Conservation (phyloP, 2,329 filamentous ascomycete species). For the Aspergillus glaucus region DNA sequence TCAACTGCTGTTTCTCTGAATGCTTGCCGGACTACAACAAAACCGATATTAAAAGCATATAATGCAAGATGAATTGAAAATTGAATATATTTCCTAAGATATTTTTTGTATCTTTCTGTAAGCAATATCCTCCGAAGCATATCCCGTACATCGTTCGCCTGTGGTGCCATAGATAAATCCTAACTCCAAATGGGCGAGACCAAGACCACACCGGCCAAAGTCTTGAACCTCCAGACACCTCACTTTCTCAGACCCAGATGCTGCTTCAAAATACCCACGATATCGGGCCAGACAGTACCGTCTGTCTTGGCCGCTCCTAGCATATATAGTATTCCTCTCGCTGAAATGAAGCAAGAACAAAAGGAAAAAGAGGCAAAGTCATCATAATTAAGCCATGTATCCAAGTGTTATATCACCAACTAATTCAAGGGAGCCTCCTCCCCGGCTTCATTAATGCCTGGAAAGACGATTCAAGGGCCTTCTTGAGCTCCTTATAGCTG, state of each 20-base stretch:
- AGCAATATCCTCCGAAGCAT: conserved; percentile 4
- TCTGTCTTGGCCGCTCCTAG: not conserved
- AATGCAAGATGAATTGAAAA: not conserved
- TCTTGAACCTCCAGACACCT: not conserved
- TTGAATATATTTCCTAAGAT: conserved; percentile 7
- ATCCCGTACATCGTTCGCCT: not conserved
- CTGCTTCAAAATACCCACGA: not conserved
- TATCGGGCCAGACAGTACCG: not conserved
- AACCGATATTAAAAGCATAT: not conserved
- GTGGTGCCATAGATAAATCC: not conserved
- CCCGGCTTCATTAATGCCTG: conserved; percentile 48
- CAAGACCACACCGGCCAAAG: not conserved
- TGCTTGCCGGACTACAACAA: not conserved
- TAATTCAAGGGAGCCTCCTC: conserved; percentile 28
- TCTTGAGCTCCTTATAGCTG: conserved; percentile 81
- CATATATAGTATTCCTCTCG: not conserved
- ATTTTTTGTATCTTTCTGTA: conserved; percentile 6
- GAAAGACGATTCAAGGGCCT: conserved; percentile 56
- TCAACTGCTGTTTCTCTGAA: not conserved
- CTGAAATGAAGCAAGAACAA: not conserved
- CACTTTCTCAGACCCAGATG: not conserved
- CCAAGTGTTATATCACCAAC: not conserved
- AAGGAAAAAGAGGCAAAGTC: not conserved
- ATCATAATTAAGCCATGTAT: not conserved
- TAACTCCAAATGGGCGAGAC: not conserved